Conservation (phyloP, 2,329 filamentous ascomycete species). For the Nigrograna mackinnonii region DNA sequence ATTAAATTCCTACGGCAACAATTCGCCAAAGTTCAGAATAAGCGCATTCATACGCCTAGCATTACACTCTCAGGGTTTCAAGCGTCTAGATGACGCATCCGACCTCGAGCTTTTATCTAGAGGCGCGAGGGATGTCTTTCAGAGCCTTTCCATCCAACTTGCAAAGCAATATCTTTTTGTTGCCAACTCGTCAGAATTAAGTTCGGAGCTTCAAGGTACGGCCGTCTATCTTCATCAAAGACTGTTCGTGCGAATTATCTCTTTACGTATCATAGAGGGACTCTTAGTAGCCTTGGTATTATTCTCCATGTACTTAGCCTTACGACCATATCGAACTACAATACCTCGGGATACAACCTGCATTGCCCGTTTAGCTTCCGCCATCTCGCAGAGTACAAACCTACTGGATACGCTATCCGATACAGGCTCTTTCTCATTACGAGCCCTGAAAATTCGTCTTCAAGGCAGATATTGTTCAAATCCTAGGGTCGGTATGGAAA, state of each 20-base stretch:
- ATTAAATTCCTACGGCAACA: too few relatives aligned
- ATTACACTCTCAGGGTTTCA: too few relatives aligned
- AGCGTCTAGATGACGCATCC: neutral
- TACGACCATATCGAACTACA: neutral
- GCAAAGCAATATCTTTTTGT: constrained; percentile 1
- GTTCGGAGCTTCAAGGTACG: neutral
- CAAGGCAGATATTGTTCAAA: neutral
- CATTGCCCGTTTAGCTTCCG: neutral
- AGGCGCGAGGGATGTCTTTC: constrained; percentile 1
- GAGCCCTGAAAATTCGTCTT: neutral
- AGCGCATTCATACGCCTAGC: too few relatives aligned
- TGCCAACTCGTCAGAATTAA: neutral
- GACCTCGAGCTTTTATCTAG: neutral
- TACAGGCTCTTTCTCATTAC: neutral
- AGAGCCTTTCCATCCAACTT: neutral
- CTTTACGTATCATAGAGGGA: neutral
- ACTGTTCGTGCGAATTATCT: neutral
- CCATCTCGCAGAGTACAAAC: neutral
- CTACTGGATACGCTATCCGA: neutral
- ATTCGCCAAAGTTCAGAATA: too few relatives aligned
- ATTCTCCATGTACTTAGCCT: neutral
- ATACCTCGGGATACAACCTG: neutral
- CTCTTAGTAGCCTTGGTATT: neutral
- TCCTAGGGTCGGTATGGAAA: neutral
- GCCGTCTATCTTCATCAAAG: neutral